Evolutionary conservation across 2,329 filamentous ascomycete species (phyloP).

Genomic region (Xylariaceae sp.): DNA sequence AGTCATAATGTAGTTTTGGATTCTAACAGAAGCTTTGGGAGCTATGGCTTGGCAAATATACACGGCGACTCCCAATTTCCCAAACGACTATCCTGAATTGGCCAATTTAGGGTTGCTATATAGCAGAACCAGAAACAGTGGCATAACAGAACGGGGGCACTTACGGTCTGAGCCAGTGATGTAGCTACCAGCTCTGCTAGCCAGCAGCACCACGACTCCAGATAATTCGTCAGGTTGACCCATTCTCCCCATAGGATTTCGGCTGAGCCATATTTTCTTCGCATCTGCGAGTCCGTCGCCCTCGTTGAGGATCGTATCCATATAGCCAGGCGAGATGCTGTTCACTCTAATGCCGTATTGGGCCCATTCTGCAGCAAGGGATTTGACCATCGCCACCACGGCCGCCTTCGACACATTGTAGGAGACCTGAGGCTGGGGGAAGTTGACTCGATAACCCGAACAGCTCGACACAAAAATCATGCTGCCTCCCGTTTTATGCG

Average conservation of each 20-base stretch:
- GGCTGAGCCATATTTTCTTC: constrained; percentile 51
- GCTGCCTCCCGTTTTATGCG: constrained; percentile 48
- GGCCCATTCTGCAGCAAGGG: constrained; percentile 70
- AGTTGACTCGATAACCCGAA: constrained; percentile 65
- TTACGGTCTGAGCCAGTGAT: constrained; percentile 60
- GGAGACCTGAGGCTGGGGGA: constrained; percentile 64
- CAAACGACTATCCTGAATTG: neutral
- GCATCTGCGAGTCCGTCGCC: constrained; percentile 54
- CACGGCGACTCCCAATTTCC: neutral
- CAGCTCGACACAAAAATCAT: constrained; percentile 66
- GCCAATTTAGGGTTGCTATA: neutral
- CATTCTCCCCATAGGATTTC: constrained; percentile 64
- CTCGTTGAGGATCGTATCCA: constrained; percentile 71
- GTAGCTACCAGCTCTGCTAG: constrained; percentile 59
- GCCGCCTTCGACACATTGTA: constrained; percentile 73
- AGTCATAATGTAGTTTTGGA: neutral
- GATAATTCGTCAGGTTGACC: constrained; percentile 59
- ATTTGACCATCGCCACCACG: constrained; percentile 58
- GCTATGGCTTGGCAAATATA: neutral
- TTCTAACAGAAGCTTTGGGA: neutral
- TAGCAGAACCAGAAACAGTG: neutral
- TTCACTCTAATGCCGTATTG: constrained; percentile 67
- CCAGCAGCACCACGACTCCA: constrained; percentile 57
- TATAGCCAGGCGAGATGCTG: constrained; percentile 67
- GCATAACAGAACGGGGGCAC: neutral